phyloP scores from a whole-genome alignment of 2,329 filamentous ascomycete genomes.

The Ophiostoma sp. region DNA sequence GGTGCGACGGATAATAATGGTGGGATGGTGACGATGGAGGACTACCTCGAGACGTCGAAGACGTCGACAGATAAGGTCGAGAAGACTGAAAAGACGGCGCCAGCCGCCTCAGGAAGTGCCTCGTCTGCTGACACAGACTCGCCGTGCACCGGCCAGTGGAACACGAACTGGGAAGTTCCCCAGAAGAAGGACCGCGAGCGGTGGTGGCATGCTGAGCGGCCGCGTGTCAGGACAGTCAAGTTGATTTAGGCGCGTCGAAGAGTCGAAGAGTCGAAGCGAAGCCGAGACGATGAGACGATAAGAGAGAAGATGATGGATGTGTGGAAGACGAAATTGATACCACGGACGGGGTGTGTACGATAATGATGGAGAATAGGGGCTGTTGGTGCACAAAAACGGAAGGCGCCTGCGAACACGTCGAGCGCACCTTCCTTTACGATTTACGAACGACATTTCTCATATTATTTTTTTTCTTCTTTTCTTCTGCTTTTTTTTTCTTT shows the following conservation, averaged over 20 bases:
- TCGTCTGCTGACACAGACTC: not conserved
- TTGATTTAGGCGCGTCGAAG: constrained; percentile 10
- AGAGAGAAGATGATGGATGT: not conserved
- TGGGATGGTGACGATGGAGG: constrained; percentile 54
- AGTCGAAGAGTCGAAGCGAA: not conserved
- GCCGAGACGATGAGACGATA: too few relatives aligned
- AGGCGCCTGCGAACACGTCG: not conserved
- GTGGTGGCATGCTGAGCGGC: constrained; percentile 41
- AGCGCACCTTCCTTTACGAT: constrained; percentile 1
- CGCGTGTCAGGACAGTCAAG: constrained; percentile 34
- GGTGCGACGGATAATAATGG: constrained; percentile 59
- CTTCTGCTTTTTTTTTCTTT: not conserved
- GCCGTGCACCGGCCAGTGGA: constrained; percentile 40
- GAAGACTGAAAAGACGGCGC: constrained; percentile 21
- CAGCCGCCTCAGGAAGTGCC: too few relatives aligned
- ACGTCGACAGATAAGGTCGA: constrained; percentile 29
- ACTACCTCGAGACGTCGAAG: constrained; percentile 47
- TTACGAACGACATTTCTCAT: not conserved
- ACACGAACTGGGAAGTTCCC: constrained; percentile 33
- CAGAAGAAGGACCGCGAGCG: constrained; percentile 40
- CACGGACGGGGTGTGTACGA: not conserved
- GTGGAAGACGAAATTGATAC: not conserved
- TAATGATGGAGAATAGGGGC: not conserved
- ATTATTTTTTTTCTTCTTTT: not conserved
- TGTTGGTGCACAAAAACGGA: not conserved